Base-by-base conservation (phyloP, 2,329 filamentous ascomycete species). In the Cladorrhinum sp. region DNA sequence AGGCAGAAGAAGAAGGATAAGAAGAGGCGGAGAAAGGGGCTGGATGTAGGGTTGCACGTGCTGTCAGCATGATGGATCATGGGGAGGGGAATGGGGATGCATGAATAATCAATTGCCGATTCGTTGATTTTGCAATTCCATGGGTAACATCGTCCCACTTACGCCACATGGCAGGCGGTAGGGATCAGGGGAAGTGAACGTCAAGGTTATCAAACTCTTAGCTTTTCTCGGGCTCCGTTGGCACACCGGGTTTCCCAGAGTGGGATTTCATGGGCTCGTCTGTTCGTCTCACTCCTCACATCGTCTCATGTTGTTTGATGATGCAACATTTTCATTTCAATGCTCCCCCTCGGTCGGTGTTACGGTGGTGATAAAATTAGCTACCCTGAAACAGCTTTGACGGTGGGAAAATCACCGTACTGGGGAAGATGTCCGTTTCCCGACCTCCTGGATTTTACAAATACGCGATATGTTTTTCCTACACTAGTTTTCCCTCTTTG, bases 1-100 rank as follows among this genome's bases (percentile, higher is more conserved):
- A 20, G 52, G 46, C 71, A 72, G 33, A 71, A 70, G 61, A 60
- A 63, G n/a, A 62, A 67, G 42, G 55, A 62, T 28, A 61, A 62
- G 53, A 60, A 60, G 30, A 62, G 64, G 42, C 49, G 57, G 42
- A 21, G 8, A n/a, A 59, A 63, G 61, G 20, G 53, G 16, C 16
- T 57, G 23, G 33, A 57, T 12, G 54, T 57, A 7, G 42, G 42
- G 9, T 33, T 33, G 51, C 39, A 57, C 26, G 48, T 52, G 46
- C 28, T 58, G 18, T n/a, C 36, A 42, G 51, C 23, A 4, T 54
- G 42, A 46, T 21, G 42, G 42, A 16, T 36, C n/a, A n/a, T n/a
- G n/a, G n/a, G n/a, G n/a, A n/a, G n/a, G n/a, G 12, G 33, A 9
- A 36, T 10, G 33, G 12, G 12, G 33, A 36, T 5, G 33, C 33